These are phyloP conservation scores for Rubia occidens DNA, from an alignment of 305 asterid genomes.

Conservation along the genomic window DNA sequence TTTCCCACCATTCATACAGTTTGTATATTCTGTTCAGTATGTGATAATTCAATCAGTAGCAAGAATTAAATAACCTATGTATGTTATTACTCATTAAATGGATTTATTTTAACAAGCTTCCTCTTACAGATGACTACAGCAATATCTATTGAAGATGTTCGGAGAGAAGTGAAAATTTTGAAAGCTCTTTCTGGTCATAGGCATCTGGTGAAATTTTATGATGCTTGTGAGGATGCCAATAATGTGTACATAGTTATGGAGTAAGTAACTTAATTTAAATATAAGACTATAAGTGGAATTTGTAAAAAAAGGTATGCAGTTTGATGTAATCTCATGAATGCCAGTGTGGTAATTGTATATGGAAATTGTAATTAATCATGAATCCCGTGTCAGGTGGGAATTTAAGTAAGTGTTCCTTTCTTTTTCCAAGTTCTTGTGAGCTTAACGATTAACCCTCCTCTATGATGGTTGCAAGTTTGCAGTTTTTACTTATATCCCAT, in stretches of 20 bases:
- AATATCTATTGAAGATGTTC: constrained; percentile 84
- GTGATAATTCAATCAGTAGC: background rate
- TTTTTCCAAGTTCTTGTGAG: background rate
- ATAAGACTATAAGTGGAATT: constrained; percentile 12
- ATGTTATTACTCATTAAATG: background rate
- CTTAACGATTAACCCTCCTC: background rate
- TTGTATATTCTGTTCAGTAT: background rate
- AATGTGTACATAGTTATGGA: constrained; percentile 91
- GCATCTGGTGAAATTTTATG: constrained; percentile 75
- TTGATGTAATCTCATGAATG: background rate
- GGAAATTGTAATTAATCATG: background rate
- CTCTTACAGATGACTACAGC: constrained; percentile 85
- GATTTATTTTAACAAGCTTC: constrained; percentile 21
- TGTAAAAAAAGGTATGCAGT: background rate
- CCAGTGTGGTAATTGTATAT: background rate
- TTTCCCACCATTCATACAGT: constrained; percentile 1
- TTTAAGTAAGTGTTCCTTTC: background rate
- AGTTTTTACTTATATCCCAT: background rate
- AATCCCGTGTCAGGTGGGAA: background rate
- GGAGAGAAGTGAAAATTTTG: constrained; percentile 90
- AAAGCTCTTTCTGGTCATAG: constrained; percentile 88
- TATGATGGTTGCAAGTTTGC: background rate
- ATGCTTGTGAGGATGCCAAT: constrained; percentile 92
- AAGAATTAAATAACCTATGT: background rate
- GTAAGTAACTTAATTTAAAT: constrained; percentile 46